A percentile compares a stretch with the other conserved stretches of the same genome.
Evolutionary conservation across 495 filamentous ascomycete species (phyloP).

Genomic region (Endocarpon pusillum): DNA sequence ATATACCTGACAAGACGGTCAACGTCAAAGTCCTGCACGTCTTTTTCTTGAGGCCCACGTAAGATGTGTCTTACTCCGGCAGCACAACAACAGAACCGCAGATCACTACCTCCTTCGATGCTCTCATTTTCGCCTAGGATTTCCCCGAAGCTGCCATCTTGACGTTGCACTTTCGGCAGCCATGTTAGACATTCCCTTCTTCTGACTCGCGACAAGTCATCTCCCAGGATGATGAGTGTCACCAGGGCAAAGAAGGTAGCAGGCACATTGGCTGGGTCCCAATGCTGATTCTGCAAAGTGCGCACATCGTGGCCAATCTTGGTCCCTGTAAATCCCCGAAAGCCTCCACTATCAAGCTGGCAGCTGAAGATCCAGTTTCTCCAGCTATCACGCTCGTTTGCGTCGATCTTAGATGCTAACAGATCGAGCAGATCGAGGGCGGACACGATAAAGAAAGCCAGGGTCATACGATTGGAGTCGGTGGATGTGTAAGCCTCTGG

Average conservation of each 20-base stretch:
- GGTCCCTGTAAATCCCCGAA: constrained; percentile 61
- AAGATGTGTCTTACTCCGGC: constrained; percentile 70
- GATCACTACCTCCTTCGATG: constrained; percentile 64
- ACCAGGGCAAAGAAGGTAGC: constrained; percentile 79
- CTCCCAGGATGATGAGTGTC: constrained; percentile 54
- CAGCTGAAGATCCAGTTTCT: constrained; percentile 58
- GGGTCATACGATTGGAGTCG: constrained; percentile 76
- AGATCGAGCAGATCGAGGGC: constrained; percentile 64
- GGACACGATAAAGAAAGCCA: constrained; percentile 74
- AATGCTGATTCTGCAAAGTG: constrained; percentile 30
- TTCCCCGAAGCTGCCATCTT: constrained; percentile 86
- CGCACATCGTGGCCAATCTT: constrained; percentile 30
- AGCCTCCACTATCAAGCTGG: constrained; percentile 59
- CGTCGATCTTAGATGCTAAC: constrained; percentile 36
- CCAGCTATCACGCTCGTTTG: constrained; percentile 40
- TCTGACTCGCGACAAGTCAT: constrained; percentile 51
- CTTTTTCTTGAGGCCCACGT: constrained; percentile 36
- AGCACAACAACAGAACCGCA: constrained; percentile 73
- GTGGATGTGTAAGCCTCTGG: constrained; percentile 67
- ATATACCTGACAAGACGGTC: constrained; percentile 54
- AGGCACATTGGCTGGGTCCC: constrained; percentile 70
- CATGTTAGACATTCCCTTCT: constrained; percentile 35
- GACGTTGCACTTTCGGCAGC: constrained; percentile 60
- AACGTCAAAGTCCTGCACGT: constrained; percentile 58
- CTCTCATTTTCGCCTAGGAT: constrained; percentile 38